Conservation (phyloP, 1,139 yeast species). For the Saccharomyces hybrid region DNA sequence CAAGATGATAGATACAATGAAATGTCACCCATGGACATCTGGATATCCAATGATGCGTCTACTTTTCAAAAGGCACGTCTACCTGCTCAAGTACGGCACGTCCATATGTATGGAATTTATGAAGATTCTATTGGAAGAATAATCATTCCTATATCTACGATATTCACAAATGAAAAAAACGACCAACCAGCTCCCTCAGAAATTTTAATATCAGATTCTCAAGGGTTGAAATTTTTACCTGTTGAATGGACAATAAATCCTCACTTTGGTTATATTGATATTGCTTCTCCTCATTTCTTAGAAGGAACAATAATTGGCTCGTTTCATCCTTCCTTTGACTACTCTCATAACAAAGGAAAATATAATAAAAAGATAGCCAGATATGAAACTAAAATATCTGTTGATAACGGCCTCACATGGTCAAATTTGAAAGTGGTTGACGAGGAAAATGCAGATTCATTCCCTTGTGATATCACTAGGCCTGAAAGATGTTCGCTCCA, state of each 20-base stretch:
- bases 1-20: conserved; percentile 21
- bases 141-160: conserved; percentile 12
- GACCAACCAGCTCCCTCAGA: conserved; percentile 7
- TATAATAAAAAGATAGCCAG: conserved; percentile 1
- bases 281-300: conserved; percentile 7
- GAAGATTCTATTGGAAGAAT: conserved; percentile 22
- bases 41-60: conserved; percentile 24
- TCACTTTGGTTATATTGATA: conserved; percentile 5
- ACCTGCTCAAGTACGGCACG: conserved; percentile 21
- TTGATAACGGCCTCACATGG: conserved; percentile 66
- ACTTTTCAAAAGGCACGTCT: conserved; percentile 20
- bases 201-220: conserved; percentile 24
- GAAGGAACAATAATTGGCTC: conserved; percentile 16
- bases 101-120: not conserved
- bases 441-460: conserved; percentile 36
- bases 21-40: conserved; percentile 17
- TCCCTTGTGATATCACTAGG: conserved; percentile 53
- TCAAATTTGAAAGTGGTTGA: conserved; percentile 40
- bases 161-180: not conserved
- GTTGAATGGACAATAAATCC: conserved; percentile 10
- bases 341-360: not conserved
- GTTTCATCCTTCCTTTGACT: not conserved
- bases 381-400: conserved; percentile 41
- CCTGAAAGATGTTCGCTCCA: conserved; percentile 45
- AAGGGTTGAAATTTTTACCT: conserved; percentile 22